phyloP scores from a whole-genome alignment of 306 rosid genomes.

The Senna siamea region DNA sequence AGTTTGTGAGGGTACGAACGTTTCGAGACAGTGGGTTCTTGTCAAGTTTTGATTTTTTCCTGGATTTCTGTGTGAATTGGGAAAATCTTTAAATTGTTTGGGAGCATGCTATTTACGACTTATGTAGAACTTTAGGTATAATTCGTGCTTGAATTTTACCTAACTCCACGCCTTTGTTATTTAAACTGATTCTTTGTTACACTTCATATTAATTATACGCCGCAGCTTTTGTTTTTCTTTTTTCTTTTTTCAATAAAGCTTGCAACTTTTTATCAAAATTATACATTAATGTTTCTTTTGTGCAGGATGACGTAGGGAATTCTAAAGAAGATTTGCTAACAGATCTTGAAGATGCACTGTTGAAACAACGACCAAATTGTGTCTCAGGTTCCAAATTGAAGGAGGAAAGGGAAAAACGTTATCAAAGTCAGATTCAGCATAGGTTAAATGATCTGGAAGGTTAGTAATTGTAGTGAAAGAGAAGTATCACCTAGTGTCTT shows the following conservation, averaged over 20 bases:
- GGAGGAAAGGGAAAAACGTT: slow-evolving; percentile 59
- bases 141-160: background rate
- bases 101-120: slow-evolving; percentile 1
- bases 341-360: slow-evolving; percentile 73
- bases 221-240: background rate
- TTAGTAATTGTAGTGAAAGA: slow-evolving; percentile 34
- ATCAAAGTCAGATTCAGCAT: slow-evolving; percentile 61
- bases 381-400: slow-evolving; percentile 60
- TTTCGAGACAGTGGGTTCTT: slow-evolving; percentile 33
- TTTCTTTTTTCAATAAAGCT: background rate
- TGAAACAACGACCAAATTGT: slow-evolving; percentile 53
- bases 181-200: slow-evolving; percentile 24
- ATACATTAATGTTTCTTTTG: slow-evolving; percentile 27
- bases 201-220: slow-evolving; percentile 8
- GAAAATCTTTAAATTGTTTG: slow-evolving; percentile 17
- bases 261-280: slow-evolving; percentile 5
- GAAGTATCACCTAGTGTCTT: slow-evolving; percentile 20
- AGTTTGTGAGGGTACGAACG: slow-evolving; percentile 23
- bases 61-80: slow-evolving; percentile 1
- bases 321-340: slow-evolving; percentile 54
- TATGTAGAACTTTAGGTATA: slow-evolving; percentile 6
- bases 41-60: slow-evolving; percentile 18
- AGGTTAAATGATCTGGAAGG: slow-evolving; percentile 88
- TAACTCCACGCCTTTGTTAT: background rate
- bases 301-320: slow-evolving; percentile 58